A percentile compares a stretch with the other conserved stretches of the same genome.
These are phyloP conservation scores for Mortierella sp. DNA, from an alignment of 371 early-diverging fungal species.

Conservation along the genomic window DNA sequence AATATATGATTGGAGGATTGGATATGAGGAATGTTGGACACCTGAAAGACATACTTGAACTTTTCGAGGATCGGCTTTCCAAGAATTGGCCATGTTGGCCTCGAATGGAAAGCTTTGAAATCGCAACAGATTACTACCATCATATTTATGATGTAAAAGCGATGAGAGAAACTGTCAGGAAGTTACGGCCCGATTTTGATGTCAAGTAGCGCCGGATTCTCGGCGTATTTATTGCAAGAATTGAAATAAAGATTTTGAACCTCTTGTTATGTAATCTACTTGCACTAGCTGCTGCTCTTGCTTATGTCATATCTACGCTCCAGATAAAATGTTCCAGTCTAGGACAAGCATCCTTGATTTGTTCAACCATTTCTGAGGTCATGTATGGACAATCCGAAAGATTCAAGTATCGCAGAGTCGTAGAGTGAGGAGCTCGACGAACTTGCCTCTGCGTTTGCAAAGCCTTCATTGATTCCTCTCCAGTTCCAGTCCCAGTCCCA, in stretches of 20 bases:
- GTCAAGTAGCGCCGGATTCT: background rate
- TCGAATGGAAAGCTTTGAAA: background rate
- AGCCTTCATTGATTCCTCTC: background rate
- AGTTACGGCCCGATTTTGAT: background rate
- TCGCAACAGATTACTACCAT: background rate
- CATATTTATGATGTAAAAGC: background rate
- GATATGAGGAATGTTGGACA: conserved; percentile 2
- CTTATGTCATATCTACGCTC: too few species aligned
- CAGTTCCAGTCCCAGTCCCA: background rate
- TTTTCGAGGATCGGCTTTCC: conserved; percentile 1
- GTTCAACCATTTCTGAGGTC: background rate
- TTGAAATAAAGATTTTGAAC: too few species aligned
- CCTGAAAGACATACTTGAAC: background rate
- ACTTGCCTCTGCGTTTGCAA: background rate
- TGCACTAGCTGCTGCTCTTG: too few species aligned
- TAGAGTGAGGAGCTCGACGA: background rate
- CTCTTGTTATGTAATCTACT: too few species aligned
- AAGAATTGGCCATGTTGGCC: conserved; percentile 5
- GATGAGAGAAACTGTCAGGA: background rate
- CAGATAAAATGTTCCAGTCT: background rate
- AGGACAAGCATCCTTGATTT: background rate
- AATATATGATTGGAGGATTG: conserved; percentile 1
- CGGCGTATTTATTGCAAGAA: too few species aligned
- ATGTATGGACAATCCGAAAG: background rate
- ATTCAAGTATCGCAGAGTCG: background rate